A percentile compares a stretch with the other conserved stretches of the same genome.
Evolutionary conservation across 108 stramenopile genomes (phyloP).

Genomic region (Cyclotella choctawhatcheeana): DNA sequence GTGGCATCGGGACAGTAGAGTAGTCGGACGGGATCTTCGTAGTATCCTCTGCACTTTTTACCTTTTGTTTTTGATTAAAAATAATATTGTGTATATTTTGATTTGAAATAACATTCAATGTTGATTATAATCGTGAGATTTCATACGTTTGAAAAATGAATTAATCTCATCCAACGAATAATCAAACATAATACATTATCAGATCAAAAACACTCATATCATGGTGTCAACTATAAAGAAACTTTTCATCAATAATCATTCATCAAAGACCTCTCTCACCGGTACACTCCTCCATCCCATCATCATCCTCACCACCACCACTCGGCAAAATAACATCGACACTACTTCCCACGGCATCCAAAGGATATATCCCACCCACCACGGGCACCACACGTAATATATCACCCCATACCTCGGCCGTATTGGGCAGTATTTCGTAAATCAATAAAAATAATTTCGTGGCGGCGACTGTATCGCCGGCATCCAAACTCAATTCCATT

Average conservation of each 20-base stretch:
- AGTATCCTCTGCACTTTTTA: conserved; percentile 14
- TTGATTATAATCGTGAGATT: background rate
- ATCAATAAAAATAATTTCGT: conserved; percentile 50
- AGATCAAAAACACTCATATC: no score
- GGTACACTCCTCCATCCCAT: conserved; percentile 7
- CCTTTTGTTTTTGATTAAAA: no score
- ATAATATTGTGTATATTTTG: no score
- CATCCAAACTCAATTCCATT: conserved; percentile 31
- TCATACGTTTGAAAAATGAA: background rate
- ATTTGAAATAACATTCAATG: no score
- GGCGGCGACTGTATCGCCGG: conserved; percentile 16
- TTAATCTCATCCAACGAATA: background rate
- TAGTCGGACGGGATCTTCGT: conserved; percentile 42
- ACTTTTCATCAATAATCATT: no score
- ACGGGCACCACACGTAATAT: conserved; percentile 45
- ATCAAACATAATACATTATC: no score
- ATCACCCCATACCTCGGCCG: conserved; percentile 46
- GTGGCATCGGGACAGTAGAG: conserved; percentile 54
- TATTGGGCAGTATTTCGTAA: conserved; percentile 45
- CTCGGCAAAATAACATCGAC: conserved; percentile 20
- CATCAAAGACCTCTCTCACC: background rate
- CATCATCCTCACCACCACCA: conserved; percentile 13
- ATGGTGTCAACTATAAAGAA: no score
- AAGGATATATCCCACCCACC: conserved; percentile 48
- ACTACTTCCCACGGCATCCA: conserved; percentile 32